Percentiles rank a stretch among this genome's conserved stretches.
Conservation (phyloP, 208 protist genomes). For the Blechomonas ayalai region DNA sequence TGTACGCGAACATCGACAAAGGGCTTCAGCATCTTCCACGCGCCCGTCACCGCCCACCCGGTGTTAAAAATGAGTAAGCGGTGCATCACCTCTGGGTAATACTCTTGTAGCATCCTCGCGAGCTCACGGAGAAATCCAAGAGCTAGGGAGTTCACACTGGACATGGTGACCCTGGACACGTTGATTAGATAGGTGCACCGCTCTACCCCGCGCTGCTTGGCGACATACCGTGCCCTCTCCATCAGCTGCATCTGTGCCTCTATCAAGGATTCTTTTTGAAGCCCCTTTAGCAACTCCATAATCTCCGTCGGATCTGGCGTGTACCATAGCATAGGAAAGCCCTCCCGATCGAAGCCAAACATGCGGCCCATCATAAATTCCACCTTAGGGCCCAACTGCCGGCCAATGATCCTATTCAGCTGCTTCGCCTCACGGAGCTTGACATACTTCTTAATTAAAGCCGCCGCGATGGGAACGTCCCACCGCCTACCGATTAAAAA, state of each 20-base stretch:
- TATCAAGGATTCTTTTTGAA: constrained; percentile 24
- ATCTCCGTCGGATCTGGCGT: constrained; percentile 44
- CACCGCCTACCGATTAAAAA: constrained; percentile 70
- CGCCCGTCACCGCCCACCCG: constrained; percentile 62
- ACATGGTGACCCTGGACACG: constrained; percentile 52
- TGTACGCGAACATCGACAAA: constrained; percentile 67
- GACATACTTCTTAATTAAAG: constrained; percentile 39
- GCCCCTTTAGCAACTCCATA: constrained; percentile 26
- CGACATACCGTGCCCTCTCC: constrained; percentile 47
- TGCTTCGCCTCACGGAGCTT: constrained; percentile 24
- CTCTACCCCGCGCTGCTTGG: constrained; percentile 25
- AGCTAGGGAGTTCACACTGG: constrained; percentile 35
- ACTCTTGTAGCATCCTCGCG: constrained; percentile 48
- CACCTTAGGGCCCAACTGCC: constrained; percentile 27
- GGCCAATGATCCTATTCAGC: constrained; percentile 46
- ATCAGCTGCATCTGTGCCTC: constrained; percentile 54
- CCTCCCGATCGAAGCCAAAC: constrained; percentile 55
- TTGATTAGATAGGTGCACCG: constrained; percentile 74
- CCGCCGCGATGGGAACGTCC: constrained; percentile 27
- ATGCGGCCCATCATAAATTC: constrained; percentile 26
- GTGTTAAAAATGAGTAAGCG: constrained; percentile 73
- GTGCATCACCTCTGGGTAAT: constrained; percentile 78
- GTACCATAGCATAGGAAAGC: constrained; percentile 63
- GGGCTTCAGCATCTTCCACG: constrained; percentile 68
- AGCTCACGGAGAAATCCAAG: constrained; percentile 48